Evolutionary conservation across 345 rosid species (phyloP).

Genomic region (Ceriops decandra): DNA sequence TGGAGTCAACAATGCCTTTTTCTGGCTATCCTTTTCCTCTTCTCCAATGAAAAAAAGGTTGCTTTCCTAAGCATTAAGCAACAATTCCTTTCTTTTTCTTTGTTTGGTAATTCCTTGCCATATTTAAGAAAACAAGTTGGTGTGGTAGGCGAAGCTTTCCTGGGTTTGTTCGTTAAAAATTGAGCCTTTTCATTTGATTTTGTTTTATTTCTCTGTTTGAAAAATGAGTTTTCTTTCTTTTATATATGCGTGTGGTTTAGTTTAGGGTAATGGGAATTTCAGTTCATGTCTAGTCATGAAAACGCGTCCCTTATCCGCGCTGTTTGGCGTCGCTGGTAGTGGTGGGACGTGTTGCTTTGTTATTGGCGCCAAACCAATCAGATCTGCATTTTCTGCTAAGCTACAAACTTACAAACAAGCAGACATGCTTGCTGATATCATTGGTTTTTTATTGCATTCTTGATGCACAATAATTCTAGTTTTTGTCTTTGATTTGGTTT

Average conservation of each 20-base stretch:
- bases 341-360: conserved; percentile 16
- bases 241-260: not conserved
- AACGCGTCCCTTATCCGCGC: conserved; percentile 58
- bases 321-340: conserved; percentile 16
- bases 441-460: not conserved
- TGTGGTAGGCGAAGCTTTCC: conserved; percentile 35
- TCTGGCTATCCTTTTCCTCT: conserved; percentile 10
- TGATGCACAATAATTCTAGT: not conserved
- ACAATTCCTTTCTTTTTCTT: conserved; percentile 1
- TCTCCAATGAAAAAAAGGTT: conserved; percentile 9
- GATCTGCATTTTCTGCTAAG: conserved; percentile 49
- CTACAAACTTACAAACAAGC: conserved; percentile 20
- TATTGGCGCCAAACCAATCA: conserved; percentile 23
- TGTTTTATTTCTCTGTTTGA: not conserved
- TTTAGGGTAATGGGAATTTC: conserved; percentile 35
- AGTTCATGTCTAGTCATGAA: conserved; percentile 51
- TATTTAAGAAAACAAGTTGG: not conserved
- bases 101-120: not conserved
- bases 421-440: conserved; percentile 40
- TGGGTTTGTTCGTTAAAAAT: conserved; percentile 11
- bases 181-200: not conserved
- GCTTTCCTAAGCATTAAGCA: conserved; percentile 11
- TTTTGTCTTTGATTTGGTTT: conserved; percentile 4
- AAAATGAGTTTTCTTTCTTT: not conserved
- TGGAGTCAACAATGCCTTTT: conserved; percentile 40